These are phyloP conservation scores for Diddensiella santjacobensis DNA, from an alignment of 805 yeast genomes.

Conservation along the genomic window DNA sequence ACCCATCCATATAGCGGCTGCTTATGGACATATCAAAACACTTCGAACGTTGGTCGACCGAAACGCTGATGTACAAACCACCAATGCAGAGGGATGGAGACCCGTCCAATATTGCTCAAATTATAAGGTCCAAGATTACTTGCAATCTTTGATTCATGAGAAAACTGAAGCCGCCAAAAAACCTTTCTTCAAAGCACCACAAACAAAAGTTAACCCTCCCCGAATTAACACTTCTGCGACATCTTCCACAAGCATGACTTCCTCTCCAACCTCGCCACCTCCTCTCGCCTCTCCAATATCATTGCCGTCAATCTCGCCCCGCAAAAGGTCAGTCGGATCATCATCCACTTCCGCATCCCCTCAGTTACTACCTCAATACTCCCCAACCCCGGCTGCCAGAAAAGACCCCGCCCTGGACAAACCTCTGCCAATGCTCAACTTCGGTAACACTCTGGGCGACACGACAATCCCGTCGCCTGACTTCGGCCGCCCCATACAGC, in stretches of 20 bases:
- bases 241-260: not conserved
- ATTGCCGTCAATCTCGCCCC: conserved; percentile 8
- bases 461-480: not conserved
- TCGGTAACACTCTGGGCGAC: too few species aligned
- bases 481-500: not conserved
- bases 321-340: not conserved
- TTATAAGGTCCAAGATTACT: conserved; percentile 45
- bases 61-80: conserved; percentile 45
- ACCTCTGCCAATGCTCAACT: conserved; percentile 8
- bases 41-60: conserved; percentile 49
- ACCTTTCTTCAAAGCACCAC: conserved; percentile 11
- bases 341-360: too few species aligned
- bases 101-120: conserved; percentile 60
- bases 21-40: conserved; percentile 59
- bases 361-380: not conserved
- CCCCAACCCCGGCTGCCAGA: not conserved
- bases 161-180: conserved; percentile 18
- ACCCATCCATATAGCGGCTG: conserved; percentile 79
- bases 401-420: conserved; percentile 8
- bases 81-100: conserved; percentile 60
- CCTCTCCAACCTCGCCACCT: conserved; percentile 4
- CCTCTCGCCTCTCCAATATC: conserved; percentile 1
- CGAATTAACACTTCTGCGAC: not conserved
- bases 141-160: conserved; percentile 31
- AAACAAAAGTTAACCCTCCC: not conserved